Percentiles rank a stretch among this genome's conserved stretches.
phyloP scores from a whole-genome alignment of 139 green algal genomes.

The Edaphochlamys debaryana region DNA sequence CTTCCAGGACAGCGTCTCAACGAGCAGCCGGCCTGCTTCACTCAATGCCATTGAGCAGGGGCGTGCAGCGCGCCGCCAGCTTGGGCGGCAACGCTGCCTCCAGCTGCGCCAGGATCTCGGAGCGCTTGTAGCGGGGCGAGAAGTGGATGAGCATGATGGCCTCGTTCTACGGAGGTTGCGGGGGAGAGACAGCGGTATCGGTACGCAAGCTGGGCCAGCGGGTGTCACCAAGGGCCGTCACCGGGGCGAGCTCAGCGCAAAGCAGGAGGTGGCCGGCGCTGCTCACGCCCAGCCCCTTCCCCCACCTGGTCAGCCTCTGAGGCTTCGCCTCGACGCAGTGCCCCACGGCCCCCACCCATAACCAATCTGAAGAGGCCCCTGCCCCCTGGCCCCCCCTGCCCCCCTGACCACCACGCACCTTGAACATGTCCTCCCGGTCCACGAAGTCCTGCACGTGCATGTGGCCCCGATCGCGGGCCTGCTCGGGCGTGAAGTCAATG shows the following conservation, averaged over 20 bases:
- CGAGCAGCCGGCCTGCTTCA: no score
- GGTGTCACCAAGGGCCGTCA: no score
- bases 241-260: no score
- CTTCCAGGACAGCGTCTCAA: no score
- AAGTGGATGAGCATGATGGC: conserved; percentile 90
- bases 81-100: conserved; percentile 62
- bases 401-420: conserved; percentile 52
- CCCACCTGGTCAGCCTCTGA: no score
- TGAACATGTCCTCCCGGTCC: conserved; percentile 70
- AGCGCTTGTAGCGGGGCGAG: conserved; percentile 70
- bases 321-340: no score
- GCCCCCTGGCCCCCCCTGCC: no score
- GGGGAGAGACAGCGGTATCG: neutral
- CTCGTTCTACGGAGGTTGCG: conserved; percentile 74
- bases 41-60: conserved; percentile 72
- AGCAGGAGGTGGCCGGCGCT: no score
- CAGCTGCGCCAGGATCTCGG: conserved; percentile 64
- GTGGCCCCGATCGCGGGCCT: conserved; percentile 68
- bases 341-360: no score
- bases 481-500: conserved; percentile 25
- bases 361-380: no score
- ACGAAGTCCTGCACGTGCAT: conserved; percentile 81
- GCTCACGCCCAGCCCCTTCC: no score
- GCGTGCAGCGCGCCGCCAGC: conserved; percentile 62
- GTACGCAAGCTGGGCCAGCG: no score